These are phyloP conservation scores for Dendrobium catenatum DNA, from an alignment of 106 monocot species.

Conservation along the genomic window DNA sequence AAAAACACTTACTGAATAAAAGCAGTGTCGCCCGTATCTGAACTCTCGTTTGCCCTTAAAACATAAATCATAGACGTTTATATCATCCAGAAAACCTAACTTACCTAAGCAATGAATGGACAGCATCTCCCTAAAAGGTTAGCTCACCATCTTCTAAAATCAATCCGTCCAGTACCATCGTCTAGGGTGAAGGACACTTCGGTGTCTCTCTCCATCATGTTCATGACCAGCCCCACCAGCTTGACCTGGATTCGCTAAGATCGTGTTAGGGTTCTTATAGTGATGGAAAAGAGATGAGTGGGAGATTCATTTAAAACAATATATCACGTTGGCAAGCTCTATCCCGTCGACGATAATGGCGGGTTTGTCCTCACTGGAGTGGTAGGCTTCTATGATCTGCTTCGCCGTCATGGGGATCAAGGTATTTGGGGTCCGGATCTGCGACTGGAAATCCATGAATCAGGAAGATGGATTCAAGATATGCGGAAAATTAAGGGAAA, in stretches of 20 bases:
- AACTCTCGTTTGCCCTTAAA: constrained; percentile 54
- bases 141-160: constrained; percentile 56
- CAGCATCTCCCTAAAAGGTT: background rate
- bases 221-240: constrained; percentile 62
- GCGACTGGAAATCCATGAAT: constrained; percentile 2
- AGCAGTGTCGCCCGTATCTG: constrained; percentile 50
- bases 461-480: background rate
- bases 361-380: constrained; percentile 36
- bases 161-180: constrained; percentile 73
- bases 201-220: constrained; percentile 59
- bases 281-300: background rate
- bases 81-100: background rate
- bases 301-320: background rate
- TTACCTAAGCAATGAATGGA: background rate
- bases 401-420: constrained; percentile 60
- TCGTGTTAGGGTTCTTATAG: background rate
- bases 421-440: constrained; percentile 42
- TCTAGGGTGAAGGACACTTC: constrained; percentile 75
- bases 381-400: constrained; percentile 47
- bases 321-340: constrained; percentile 31
- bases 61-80: background rate
- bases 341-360: constrained; percentile 33
- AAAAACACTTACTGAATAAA: constrained; percentile 40
- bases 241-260: constrained; percentile 31
- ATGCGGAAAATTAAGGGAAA: constrained; percentile 13